phyloP scores from a whole-genome alignment of 83 land plant genomes.

The Picea abies region DNA sequence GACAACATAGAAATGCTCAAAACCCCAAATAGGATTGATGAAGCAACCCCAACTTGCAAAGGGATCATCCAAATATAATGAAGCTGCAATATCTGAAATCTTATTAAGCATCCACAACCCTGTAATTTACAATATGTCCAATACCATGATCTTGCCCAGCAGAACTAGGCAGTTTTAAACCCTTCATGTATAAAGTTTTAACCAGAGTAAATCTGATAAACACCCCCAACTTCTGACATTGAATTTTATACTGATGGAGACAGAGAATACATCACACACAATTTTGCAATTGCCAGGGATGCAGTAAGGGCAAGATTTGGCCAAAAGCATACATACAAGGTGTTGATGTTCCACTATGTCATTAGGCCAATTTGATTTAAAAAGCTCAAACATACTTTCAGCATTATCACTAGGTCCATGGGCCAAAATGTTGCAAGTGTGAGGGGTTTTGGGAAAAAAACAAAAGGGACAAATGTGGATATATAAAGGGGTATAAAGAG shows the following conservation, averaged over 20 bases:
- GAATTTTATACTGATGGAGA: constrained; percentile 87
- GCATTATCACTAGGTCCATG: constrained; percentile 47
- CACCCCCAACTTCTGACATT: constrained; percentile 81
- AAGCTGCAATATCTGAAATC: constrained; percentile 53
- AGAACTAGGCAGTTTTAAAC: constrained; percentile 79
- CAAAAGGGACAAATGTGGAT: too few species aligned
- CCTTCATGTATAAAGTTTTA: constrained; percentile 79
- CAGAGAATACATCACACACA: constrained; percentile 77
- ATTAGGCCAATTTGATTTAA: constrained; percentile 73
- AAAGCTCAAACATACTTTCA: constrained; percentile 46
- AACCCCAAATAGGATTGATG: constrained; percentile 59
- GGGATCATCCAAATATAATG: constrained; percentile 80
- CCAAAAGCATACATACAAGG: constrained; percentile 83
- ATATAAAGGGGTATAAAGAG: too few species aligned
- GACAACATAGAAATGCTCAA: constrained; percentile 69
- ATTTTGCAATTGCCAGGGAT: constrained; percentile 57
- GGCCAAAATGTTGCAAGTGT: too few species aligned
- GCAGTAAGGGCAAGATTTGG: constrained; percentile 69
- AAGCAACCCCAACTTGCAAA: constrained; percentile 68
- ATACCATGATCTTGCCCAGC: constrained; percentile 89
- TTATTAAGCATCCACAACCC: constrained; percentile 97
- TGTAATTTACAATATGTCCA: constrained; percentile 97
- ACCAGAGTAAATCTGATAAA: constrained; percentile 70
- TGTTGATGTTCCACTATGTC: constrained; percentile 35
- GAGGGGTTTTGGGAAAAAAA: too few species aligned